Evolutionary conservation across 2,329 filamentous ascomycete genomes (phyloP).

Genomic region (Chaetomiaceae sp.): DNA sequence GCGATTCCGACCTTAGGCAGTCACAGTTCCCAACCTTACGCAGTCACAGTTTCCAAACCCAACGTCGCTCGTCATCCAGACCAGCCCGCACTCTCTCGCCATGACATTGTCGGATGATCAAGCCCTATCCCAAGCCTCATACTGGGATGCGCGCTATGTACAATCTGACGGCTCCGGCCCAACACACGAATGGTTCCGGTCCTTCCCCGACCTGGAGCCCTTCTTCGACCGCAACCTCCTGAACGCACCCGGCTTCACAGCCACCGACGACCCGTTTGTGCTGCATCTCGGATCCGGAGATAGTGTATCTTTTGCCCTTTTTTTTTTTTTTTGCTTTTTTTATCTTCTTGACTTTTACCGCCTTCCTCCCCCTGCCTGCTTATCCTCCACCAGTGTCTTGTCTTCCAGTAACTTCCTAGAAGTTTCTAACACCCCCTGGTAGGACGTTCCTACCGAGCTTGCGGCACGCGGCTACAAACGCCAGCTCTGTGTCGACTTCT

Average conservation of each 20-base stretch:
- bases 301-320: constrained; percentile 39
- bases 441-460: constrained; percentile 50
- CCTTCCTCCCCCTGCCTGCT: neutral
- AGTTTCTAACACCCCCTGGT: no score
- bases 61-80: no score
- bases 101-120: no score
- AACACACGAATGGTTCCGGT: constrained; percentile 51
- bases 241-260: constrained; percentile 18
- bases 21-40: no score
- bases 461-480: constrained; percentile 42
- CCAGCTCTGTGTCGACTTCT: constrained; percentile 56
- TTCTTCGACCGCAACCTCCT: constrained; percentile 45
- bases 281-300: constrained; percentile 55
- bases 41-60: no score
- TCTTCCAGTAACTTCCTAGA: no score
- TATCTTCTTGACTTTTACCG: neutral
- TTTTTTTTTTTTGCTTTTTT: neutral
- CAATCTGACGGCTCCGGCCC: constrained; percentile 35
- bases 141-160: constrained; percentile 48
- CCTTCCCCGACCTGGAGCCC: constrained; percentile 42
- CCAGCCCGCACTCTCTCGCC: no score
- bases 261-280: constrained; percentile 38
- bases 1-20: no score
- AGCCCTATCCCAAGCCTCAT: constrained; percentile 32
- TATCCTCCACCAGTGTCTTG: no score